A percentile compares a stretch with the other conserved stretches of the same genome.
Conservation (phyloP, 1,139 yeast genomes). For the Suhomyces yuchorum region DNA sequence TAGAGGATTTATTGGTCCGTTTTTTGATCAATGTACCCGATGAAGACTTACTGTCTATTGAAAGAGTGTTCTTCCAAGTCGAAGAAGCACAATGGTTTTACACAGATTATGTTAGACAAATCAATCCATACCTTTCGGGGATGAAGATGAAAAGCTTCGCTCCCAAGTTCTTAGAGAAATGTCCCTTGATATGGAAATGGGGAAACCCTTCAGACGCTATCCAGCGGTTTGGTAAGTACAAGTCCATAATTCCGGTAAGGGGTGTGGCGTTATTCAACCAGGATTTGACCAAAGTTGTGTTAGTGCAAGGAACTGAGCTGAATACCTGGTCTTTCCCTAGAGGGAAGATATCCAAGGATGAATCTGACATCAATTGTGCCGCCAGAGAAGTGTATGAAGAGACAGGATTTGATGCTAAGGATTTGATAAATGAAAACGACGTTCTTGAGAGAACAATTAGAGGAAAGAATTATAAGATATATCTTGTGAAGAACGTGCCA, state of each 20-base stretch:
- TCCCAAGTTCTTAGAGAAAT: conserved; percentile 66
- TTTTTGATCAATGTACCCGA: conserved; percentile 90
- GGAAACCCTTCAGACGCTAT: conserved; percentile 76
- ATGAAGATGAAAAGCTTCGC: conserved; percentile 83
- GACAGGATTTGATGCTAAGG: conserved; percentile 85
- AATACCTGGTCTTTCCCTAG: conserved; percentile 93
- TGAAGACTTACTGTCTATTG: conserved; percentile 84
- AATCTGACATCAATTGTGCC: conserved; percentile 88
- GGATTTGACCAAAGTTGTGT: conserved; percentile 65
- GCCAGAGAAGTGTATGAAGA: conserved; percentile 94
- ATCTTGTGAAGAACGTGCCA: conserved; percentile 75
- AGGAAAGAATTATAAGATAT: conserved; percentile 87
- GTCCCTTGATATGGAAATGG: conserved; percentile 89
- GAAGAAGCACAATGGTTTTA: conserved; percentile 99
- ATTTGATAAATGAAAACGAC: conserved; percentile 66
- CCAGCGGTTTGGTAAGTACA: conserved; percentile 78
- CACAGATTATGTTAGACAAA: conserved; percentile 75
- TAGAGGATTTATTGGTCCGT: conserved; percentile 86
- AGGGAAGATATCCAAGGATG: conserved; percentile 95
- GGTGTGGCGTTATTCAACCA: conserved; percentile 89
- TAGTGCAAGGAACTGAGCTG: conserved; percentile 88
- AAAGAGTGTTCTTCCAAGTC: conserved; percentile 87
- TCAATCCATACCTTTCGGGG: conserved; percentile 76
- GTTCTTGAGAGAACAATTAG: conserved; percentile 78
- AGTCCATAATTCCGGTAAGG: conserved; percentile 90